Percentiles rank a stretch among this genome's conserved stretches.
phyloP scores from a whole-genome alignment of 192 early-diverging fungal genomes.

The Gryganskiella cystojenkinii region DNA sequence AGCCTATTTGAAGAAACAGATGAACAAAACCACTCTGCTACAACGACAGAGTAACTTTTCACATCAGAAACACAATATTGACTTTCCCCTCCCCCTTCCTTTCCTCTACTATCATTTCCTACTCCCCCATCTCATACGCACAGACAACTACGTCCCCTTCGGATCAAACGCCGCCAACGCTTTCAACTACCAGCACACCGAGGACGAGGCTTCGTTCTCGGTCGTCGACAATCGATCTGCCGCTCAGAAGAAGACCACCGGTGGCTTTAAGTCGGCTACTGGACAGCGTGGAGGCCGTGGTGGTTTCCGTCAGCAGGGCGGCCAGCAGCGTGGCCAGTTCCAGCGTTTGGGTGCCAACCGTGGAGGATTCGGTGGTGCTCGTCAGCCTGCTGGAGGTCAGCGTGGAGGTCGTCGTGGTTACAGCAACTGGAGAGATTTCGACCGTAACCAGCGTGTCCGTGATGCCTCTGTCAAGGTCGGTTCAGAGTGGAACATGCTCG shows the following conservation, averaged over 20 bases:
- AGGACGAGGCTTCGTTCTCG: conserved; percentile 96
- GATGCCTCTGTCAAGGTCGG: conserved; percentile 90
- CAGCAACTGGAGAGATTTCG: conserved; percentile 61
- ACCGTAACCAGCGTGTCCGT: conserved; percentile 74
- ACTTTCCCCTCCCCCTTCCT: neutral
- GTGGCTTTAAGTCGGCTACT: conserved; percentile 58
- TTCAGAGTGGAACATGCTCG: conserved; percentile 90
- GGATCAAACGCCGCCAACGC: conserved; percentile 84
- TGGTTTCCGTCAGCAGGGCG: conserved; percentile 54
- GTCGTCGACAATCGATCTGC: conserved; percentile 85
- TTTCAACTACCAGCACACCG: conserved; percentile 89
- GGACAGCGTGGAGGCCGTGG: conserved; percentile 57
- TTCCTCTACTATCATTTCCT: neutral
- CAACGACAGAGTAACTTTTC: too few relatives aligned
- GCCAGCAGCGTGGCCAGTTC: conserved; percentile 52
- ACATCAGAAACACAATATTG: too few relatives aligned
- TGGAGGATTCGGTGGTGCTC: conserved; percentile 52
- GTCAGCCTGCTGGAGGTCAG: conserved; percentile 43
- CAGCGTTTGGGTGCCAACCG: conserved; percentile 52
- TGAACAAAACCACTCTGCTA: too few relatives aligned
- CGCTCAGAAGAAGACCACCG: conserved; percentile 73
- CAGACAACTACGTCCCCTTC: conserved; percentile 81
- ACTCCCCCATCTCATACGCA: neutral
- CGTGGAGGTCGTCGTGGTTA: conserved; percentile 51
- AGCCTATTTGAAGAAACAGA: too few relatives aligned